Conservation (phyloP, 1,284 basidiomycete genomes). For the Melampsora larici-populina region DNA sequence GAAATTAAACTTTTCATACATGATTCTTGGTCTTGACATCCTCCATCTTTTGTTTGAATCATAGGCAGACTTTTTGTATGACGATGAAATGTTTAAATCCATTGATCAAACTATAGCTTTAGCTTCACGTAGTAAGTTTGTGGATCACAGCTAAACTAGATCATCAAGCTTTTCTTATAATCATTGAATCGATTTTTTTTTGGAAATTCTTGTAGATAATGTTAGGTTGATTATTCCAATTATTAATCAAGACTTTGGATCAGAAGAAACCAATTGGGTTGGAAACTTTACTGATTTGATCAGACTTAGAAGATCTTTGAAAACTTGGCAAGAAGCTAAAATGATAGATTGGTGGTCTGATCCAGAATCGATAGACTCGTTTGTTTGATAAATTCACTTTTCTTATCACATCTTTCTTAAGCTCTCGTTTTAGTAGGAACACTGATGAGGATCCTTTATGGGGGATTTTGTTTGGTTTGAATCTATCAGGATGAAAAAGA, state of each 20-base stretch:
- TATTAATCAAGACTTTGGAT: constrained; percentile 44
- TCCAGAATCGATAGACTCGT: constrained; percentile 39
- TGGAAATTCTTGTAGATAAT: background rate
- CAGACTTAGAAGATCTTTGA: constrained; percentile 10
- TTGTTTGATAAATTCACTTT: background rate
- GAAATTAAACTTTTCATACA: too few relatives aligned
- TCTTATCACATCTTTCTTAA: background rate
- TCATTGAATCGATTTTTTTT: too few relatives aligned
- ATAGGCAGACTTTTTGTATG: constrained; percentile 37
- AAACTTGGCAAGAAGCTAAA: constrained; percentile 8
- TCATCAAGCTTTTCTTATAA: too few relatives aligned
- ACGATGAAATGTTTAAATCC: constrained; percentile 40
- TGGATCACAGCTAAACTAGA: background rate
- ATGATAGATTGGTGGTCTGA: constrained; percentile 37
- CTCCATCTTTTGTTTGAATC: too few relatives aligned
- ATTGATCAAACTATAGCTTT: constrained; percentile 42
- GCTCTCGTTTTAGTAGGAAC: background rate
- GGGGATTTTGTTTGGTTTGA: background rate
- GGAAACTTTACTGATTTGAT: constrained; percentile 42
- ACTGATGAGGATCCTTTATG: too few relatives aligned
- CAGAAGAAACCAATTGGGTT: constrained; percentile 43
- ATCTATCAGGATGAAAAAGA: constrained; percentile 25
- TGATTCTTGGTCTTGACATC: too few relatives aligned
- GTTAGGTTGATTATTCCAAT: constrained; percentile 41
- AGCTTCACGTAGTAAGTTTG: constrained; percentile 11